Base-by-base conservation (phyloP, 1,284 basidiomycete genomes). In the Fomitiporia mediterranea region DNA sequence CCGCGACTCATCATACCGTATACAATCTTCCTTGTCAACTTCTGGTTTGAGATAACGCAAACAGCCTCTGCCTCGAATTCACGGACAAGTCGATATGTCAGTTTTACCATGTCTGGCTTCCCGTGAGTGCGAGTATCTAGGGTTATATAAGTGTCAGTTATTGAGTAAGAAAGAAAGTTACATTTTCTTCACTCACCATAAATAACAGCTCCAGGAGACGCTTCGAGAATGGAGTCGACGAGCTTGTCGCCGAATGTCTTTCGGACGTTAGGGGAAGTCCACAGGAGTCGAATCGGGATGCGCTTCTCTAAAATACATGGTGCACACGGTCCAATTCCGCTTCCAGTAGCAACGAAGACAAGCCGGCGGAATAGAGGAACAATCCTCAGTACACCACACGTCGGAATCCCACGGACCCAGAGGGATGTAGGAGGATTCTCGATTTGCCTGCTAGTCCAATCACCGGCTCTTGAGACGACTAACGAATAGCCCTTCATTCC, bases 41-140 rank as follows among this genome's bases (percentile, higher is more conserved):
- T 80, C 63, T 79, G 78, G 65, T 84, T 83, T 15, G 81, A 82
- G 53, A 83, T 83, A 43, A 83, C 72, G 56, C 75, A 76, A 19
- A 84, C 81, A 23, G 81, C 81, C 64, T 83, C 81, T 2, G 82
- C 81, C 32, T 83, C 67, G 68, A 81, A 83, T 63, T 83, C 81
- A 43, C 73, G 72, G 5, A 81, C 79, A 39, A 83, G 69, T 34
- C 76, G 74, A 60, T 79, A 78, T 4, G 79, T 79, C 51, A 82
- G 65, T 63, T 81, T 80, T 51, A 83, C 78, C 80, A 82, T 82
- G 67, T 82, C 80, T 2, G 81, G 80, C 65, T 81, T 82, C 17
- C 81, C 81, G 60, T 82, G 73, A 39, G 68, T 73, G 38, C 79
- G 77, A 15, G 82, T 83, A 61, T 83, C 80, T 81, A 48, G n/a